Conservation (phyloP, 345 rosid genomes). For the Erodium maritimum region DNA sequence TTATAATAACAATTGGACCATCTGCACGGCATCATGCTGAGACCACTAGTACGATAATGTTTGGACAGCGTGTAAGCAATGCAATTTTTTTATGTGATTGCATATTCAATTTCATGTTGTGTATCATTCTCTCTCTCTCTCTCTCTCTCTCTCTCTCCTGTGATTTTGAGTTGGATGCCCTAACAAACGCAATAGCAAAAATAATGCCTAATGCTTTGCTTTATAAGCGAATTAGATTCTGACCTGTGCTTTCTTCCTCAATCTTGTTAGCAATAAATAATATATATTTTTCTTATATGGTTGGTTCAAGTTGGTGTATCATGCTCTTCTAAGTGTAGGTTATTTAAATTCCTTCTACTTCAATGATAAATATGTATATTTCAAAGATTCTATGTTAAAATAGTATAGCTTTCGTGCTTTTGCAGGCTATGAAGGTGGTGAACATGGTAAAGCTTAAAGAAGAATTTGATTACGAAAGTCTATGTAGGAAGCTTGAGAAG, state of each 20-base stretch:
- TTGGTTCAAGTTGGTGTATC: not conserved
- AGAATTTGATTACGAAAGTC: slow-evolving; percentile 89
- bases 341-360: not conserved
- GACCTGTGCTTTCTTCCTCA: not conserved
- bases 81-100: not conserved
- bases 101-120: not conserved
- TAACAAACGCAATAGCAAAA: not conserved
- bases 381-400: not conserved
- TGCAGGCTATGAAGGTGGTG: slow-evolving; percentile 94
- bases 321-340: not conserved
- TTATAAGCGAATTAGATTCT: not conserved
- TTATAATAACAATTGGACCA: slow-evolving; percentile 77
- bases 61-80: slow-evolving; percentile 80
- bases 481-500: slow-evolving; percentile 68
- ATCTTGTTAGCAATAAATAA: not conserved
- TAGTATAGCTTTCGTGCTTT: slow-evolving; percentile 9
- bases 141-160: not conserved
- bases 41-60: slow-evolving; percentile 86
- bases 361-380: not conserved
- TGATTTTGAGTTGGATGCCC: not conserved
- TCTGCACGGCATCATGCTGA: slow-evolving; percentile 72
- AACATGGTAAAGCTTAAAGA: slow-evolving; percentile 86
- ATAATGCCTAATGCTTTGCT: not conserved
- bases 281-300: not conserved
- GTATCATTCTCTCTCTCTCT: not conserved